Evolutionary conservation across 441 rosid species (phyloP).

Genomic region (Mallotus japonicus): DNA sequence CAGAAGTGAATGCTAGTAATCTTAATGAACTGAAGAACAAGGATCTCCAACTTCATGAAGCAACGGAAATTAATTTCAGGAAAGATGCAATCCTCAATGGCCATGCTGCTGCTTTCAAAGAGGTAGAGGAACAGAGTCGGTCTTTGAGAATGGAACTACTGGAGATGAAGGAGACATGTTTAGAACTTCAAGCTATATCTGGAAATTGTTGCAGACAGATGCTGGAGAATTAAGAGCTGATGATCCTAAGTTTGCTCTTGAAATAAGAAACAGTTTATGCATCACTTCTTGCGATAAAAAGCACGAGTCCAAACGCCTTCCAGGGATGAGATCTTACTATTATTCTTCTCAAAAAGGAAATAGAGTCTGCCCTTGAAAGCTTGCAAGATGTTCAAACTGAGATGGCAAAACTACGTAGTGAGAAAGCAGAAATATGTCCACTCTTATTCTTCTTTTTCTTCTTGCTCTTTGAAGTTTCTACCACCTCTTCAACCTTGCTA

Average conservation of each 20-base stretch:
- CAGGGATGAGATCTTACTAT: constrained; percentile 53
- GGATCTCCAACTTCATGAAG: constrained; percentile 51
- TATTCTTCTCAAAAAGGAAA: constrained; percentile 71
- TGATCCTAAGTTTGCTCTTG: constrained; percentile 32
- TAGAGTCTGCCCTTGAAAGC: constrained; percentile 77
- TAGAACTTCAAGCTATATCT: constrained; percentile 36
- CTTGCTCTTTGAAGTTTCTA: constrained; percentile 70
- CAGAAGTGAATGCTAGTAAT: constrained; percentile 50
- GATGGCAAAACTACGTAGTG: constrained; percentile 56
- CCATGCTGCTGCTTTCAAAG: constrained; percentile 40
- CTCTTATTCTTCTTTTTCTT: constrained; percentile 81
- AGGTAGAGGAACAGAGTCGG: constrained; percentile 42
- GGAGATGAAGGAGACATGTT: constrained; percentile 46
- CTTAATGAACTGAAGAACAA: constrained; percentile 49
- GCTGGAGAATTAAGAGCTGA: constrained; percentile 33
- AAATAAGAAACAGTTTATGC: constrained; percentile 31
- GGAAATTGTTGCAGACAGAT: constrained; percentile 52
- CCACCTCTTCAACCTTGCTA: constrained; percentile 43
- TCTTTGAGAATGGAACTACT: constrained; percentile 51
- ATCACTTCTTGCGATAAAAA: constrained; percentile 31
- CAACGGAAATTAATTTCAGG: constrained; percentile 37
- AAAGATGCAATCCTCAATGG: constrained; percentile 45
- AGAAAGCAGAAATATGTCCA: constrained; percentile 70
- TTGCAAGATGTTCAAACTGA: constrained; percentile 72
- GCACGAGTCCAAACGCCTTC: constrained; percentile 27